phyloP scores from a whole-genome alignment of 2,329 filamentous ascomycete species.

The Colletotrichum liriopes region DNA sequence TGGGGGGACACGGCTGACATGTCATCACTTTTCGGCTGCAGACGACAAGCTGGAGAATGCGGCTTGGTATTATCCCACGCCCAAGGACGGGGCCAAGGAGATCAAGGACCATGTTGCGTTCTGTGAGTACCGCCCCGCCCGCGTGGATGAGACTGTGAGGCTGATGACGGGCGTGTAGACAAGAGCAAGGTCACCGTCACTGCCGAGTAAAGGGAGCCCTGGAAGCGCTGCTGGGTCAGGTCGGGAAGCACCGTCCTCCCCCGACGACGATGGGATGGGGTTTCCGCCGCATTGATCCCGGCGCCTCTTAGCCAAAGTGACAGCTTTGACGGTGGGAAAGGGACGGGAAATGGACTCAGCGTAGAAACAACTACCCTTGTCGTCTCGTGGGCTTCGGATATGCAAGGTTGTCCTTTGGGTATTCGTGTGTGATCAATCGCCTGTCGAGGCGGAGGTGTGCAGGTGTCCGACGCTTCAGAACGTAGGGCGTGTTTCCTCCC shows the following conservation, averaged over 20 bases:
- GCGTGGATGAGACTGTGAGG: background rate
- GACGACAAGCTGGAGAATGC: constrained; percentile 66
- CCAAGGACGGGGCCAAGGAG: constrained; percentile 62
- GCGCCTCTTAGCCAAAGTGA: background rate
- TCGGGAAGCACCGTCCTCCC: too few species aligned
- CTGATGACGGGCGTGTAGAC: constrained; percentile 47
- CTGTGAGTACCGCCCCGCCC: constrained; percentile 58
- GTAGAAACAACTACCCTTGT: background rate
- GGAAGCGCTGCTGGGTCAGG: background rate
- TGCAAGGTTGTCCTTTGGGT: too few species aligned
- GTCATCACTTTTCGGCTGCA: constrained; percentile 40
- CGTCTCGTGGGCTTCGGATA: too few species aligned
- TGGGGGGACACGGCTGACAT: too few species aligned
- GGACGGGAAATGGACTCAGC: background rate
- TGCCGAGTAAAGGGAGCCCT: constrained; percentile 24
- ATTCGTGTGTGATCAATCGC: background rate
- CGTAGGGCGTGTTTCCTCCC: background rate
- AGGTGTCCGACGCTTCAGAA: background rate
- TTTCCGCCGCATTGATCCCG: background rate
- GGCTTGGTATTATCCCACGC: constrained; percentile 72
- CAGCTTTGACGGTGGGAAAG: background rate
- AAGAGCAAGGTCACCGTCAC: constrained; percentile 53
- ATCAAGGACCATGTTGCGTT: constrained; percentile 73
- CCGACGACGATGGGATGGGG: background rate
- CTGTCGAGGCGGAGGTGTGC: background rate